Base-by-base conservation (phyloP, 306 rosid genomes). In the Bauhinia variegata region DNA sequence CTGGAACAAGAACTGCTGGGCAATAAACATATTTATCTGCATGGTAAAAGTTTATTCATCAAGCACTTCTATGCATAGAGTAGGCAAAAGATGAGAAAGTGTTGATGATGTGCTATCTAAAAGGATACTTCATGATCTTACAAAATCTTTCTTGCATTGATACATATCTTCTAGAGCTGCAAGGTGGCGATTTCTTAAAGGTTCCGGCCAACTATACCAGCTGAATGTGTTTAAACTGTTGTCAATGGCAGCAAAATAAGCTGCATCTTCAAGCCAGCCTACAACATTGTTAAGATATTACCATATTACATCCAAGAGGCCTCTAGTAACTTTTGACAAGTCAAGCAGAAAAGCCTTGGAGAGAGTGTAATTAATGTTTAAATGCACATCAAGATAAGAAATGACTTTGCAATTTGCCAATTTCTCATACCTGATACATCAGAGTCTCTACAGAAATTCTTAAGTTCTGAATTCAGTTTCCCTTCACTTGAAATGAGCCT, bases 191-290 rank as follows among this genome's bases (percentile, higher is more conserved):
- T 89, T 84, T 79, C 88, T 83, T 65, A 92, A 75, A 67, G 96
- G 89, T 78, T 87, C 92, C 13, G 98, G 98, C 98, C 98, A 89
- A 59, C 77, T 84, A 38, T 87, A 89, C 98, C 96, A 92, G 68
- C 85, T 89, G 78, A 87, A 31, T 67, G 80, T 55, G 82, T 83
- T 77, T 75, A 84, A 53, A 76, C 86, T 76, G 75, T 80, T 72
- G 18, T 92, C 98, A 77, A 92, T 92, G 48, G 98, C 93, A 76
- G 98, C 93, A 83, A 92, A 92, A 82, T 84, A 92, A 49, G 98
- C 98, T 52, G 96, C 96, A 83, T 92, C 98, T 76, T 87, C 88
- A 54, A 92, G 96, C 98, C 98, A 92, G 66, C 96, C 98, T 92
- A 72, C 70, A 84, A 74, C 48, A 65, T 55, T 37, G 28, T 52